A percentile compares a stretch with the other conserved stretches of the same genome.
Evolutionary conservation across 2,329 filamentous ascomycete genomes (phyloP).

Genomic region (Venturia aucupariae): DNA sequence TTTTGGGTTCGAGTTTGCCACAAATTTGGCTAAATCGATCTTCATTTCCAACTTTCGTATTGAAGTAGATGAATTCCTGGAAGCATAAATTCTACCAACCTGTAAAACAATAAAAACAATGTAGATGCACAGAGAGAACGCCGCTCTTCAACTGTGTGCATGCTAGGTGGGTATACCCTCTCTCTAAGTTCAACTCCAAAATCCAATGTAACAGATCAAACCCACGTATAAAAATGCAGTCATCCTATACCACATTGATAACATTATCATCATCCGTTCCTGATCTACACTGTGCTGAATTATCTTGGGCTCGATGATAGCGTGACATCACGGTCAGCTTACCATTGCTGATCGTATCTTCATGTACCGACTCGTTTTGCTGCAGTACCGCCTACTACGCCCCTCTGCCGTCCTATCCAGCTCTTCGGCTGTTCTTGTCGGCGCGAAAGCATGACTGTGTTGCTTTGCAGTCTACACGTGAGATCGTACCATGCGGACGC

Average conservation of each 20-base stretch:
- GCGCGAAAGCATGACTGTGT: constrained; percentile 68
- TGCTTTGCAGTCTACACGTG: constrained; percentile 68
- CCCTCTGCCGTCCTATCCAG: constrained; percentile 76
- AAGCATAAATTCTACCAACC: too few relatives aligned
- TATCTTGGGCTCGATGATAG: neutral
- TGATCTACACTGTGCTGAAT: neutral
- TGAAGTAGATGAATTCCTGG: too few relatives aligned
- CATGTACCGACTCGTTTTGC: neutral
- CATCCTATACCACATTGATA: neutral
- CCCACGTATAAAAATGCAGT: neutral
- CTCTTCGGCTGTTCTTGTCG: constrained; percentile 66
- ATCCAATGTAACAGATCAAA: neutral
- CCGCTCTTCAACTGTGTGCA: neutral
- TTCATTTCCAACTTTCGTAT: too few relatives aligned
- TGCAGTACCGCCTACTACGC: constrained; percentile 22
- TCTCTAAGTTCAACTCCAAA: neutral
- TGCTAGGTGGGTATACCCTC: constrained; percentile 4
- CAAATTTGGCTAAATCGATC: too few relatives aligned
- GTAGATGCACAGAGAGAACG: neutral
- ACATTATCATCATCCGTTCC: neutral
- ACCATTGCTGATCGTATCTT: neutral
- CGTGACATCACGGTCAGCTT: neutral
- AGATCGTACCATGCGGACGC: constrained; percentile 82
- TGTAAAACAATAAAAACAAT: too few relatives aligned
- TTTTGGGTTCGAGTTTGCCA: too few relatives aligned